Evolutionary conservation across 2,329 filamentous ascomycete species (phyloP).

Genomic region (Penicillium sp.): DNA sequence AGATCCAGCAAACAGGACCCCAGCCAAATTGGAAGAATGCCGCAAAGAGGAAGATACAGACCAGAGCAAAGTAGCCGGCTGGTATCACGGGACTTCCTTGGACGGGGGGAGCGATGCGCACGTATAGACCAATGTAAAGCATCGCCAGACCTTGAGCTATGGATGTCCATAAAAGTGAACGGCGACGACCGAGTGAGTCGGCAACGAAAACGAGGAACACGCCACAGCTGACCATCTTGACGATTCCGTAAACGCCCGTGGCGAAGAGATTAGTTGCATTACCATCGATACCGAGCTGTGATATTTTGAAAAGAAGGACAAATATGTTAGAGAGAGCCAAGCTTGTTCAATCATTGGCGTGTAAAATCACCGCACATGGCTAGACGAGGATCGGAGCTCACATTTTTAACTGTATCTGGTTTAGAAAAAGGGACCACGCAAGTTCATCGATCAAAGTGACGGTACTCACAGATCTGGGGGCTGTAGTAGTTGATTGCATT

Average conservation of each 20-base stretch:
- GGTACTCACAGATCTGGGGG: constrained; percentile 57
- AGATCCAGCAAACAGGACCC: constrained; percentile 69
- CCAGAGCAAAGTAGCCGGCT: constrained; percentile 64
- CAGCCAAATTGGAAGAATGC: constrained; percentile 64
- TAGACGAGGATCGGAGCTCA: constrained; percentile 4
- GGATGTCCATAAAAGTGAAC: constrained; percentile 59
- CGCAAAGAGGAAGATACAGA: constrained; percentile 68
- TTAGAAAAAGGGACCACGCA: background rate
- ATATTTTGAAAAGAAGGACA: constrained; percentile 12
- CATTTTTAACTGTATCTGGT: constrained; percentile 15
- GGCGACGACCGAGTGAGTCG: constrained; percentile 62
- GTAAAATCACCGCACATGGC: background rate
- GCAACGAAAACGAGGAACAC: constrained; percentile 62
- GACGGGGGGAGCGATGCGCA: constrained; percentile 44
- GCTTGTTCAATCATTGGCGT: background rate
- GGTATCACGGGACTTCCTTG: constrained; percentile 51
- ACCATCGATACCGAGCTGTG: constrained; percentile 52
- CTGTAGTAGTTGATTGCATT: constrained; percentile 64
- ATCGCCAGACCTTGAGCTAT: constrained; percentile 57
- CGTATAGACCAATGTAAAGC: constrained; percentile 67
- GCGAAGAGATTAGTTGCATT: constrained; percentile 60
- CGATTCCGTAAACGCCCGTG: constrained; percentile 66
- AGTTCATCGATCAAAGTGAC: background rate
- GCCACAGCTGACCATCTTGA: constrained; percentile 61
- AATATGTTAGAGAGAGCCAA: background rate